phyloP scores from a whole-genome alignment of 257 asterid species.

The Ocimum tenuiflorum region DNA sequence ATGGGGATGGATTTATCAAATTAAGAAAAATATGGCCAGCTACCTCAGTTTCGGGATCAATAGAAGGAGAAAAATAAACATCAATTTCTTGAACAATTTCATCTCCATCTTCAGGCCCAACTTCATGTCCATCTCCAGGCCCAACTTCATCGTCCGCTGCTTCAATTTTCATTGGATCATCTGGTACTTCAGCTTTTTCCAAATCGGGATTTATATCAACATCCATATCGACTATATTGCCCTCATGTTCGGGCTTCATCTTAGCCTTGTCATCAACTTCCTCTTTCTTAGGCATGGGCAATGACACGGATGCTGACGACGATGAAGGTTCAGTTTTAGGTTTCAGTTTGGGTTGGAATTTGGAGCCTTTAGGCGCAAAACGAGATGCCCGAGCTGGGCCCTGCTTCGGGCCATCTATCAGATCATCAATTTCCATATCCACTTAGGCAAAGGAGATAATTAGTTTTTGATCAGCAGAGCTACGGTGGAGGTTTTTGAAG shows the following conservation, averaged over 20 bases:
- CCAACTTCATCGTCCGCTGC: constrained; percentile 9
- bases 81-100: constrained; percentile 70
- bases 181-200: not conserved
- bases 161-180: constrained; percentile 29
- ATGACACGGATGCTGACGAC: constrained; percentile 16
- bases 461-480: no score
- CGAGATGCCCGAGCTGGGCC: constrained; percentile 35
- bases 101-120: constrained; percentile 48
- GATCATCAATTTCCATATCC: constrained; percentile 56
- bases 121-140: constrained; percentile 29
- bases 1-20: not conserved
- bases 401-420: constrained; percentile 27
- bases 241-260: constrained; percentile 8
- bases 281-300: constrained; percentile 29
- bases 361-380: constrained; percentile 67
- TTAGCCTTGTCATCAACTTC: constrained; percentile 16
- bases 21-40: not conserved
- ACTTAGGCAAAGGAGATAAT: no score
- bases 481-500: no score
- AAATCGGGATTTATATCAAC: constrained; percentile 31
- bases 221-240: constrained; percentile 32
- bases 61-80: constrained; percentile 49
- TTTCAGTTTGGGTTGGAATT: not conserved
- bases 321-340: constrained; percentile 32
- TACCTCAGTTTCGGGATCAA: constrained; percentile 44